These are phyloP conservation scores for Chloris gayana DNA, from an alignment of 176 grass and related monocot genomes.

Conservation along the genomic window DNA sequence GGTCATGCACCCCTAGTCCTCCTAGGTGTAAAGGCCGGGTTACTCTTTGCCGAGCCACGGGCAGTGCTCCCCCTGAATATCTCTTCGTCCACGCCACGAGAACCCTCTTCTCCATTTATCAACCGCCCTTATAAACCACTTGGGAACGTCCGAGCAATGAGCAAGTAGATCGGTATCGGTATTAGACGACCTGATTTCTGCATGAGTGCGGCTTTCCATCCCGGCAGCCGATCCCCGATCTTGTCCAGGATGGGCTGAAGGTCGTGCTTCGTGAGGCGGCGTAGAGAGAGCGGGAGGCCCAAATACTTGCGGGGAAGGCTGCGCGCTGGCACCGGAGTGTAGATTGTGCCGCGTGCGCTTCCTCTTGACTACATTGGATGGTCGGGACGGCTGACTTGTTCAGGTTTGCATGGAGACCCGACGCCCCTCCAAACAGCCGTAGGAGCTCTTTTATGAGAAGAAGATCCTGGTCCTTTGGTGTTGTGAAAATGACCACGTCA, in stretches of 20 bases:
- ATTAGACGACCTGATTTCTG: too few relatives aligned
- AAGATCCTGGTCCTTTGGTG: fast-evolving
- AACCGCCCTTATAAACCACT: too few relatives aligned
- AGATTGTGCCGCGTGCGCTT: fast-evolving
- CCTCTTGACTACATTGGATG: fast-evolving
- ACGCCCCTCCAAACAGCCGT: not conserved
- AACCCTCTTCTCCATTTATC: too few relatives aligned
- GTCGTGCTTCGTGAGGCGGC: not conserved
- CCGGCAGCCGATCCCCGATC: not conserved
- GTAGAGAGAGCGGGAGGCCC: fast-evolving
- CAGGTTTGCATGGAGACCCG: not conserved
- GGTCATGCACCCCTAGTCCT: too few relatives aligned
- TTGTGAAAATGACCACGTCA: not conserved
- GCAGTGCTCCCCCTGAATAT: too few relatives aligned
- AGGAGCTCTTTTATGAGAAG: not conserved
- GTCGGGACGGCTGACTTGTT: not conserved
- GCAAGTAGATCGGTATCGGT: too few relatives aligned
- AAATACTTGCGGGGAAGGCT: not conserved
- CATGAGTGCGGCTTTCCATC: too few relatives aligned
- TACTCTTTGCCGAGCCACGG: too few relatives aligned
- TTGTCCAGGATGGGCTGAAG: not conserved
- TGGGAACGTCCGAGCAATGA: too few relatives aligned
- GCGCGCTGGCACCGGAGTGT: fast-evolving
- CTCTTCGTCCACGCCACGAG: too few relatives aligned
- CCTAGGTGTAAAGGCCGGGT: too few relatives aligned